Evolutionary conservation across 2,329 filamentous ascomycete genomes (phyloP).

Genomic region (Xylariales sp.): DNA sequence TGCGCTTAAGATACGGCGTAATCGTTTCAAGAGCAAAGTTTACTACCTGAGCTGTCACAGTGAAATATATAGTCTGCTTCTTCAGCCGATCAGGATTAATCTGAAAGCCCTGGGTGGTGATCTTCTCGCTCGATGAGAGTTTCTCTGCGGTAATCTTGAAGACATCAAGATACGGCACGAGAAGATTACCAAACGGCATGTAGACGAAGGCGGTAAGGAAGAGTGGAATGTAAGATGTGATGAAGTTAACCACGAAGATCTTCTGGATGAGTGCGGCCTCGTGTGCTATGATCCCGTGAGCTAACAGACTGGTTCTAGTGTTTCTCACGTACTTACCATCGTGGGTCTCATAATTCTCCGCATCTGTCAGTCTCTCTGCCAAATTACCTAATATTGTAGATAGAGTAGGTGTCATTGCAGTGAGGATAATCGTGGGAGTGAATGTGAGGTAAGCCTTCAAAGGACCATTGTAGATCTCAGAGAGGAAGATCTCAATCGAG

Average conservation of each 20-base stretch:
- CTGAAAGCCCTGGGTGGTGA: constrained; percentile 62
- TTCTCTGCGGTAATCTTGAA: constrained; percentile 71
- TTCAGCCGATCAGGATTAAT: constrained; percentile 80
- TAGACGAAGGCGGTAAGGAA: constrained; percentile 92
- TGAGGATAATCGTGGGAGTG: constrained; percentile 83
- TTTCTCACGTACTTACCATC: constrained; percentile 43
- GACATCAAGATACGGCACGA: constrained; percentile 82
- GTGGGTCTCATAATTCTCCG: constrained; percentile 89
- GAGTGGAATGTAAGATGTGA: constrained; percentile 90
- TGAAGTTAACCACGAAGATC: constrained; percentile 93
- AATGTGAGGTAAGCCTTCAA: constrained; percentile 82
- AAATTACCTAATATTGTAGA: constrained; percentile 69
- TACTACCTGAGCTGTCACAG: constrained; percentile 88
- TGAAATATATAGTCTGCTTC: constrained; percentile 93
- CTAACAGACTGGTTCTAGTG: constrained; percentile 10
- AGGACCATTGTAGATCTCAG: constrained; percentile 85
- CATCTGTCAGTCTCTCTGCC: constrained; percentile 71
- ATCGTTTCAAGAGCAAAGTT: constrained; percentile 81
- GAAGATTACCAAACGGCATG: constrained; percentile 78
- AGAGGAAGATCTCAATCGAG: constrained; percentile 91
- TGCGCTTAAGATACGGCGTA: constrained; percentile 79
- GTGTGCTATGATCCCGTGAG: constrained; percentile 48
- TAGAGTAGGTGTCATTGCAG: constrained; percentile 72
- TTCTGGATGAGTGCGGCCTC: constrained; percentile 84
- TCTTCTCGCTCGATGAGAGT: constrained; percentile 70